These are phyloP conservation scores for Mercurialis annua DNA, from an alignment of 345 rosid genomes.

Conservation along the genomic window DNA sequence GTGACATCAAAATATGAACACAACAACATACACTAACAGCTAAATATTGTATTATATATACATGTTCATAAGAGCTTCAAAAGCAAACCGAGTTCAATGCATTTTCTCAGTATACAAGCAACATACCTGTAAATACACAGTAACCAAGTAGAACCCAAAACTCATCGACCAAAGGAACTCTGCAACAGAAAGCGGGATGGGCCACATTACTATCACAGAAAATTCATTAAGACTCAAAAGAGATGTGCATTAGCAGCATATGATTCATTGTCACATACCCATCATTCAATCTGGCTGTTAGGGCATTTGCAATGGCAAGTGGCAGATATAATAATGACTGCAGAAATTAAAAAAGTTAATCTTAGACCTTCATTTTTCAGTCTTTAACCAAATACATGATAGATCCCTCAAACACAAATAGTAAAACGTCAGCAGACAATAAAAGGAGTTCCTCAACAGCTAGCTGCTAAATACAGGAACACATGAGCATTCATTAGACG, in stretches of 20 bases:
- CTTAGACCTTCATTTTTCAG: conserved; percentile 4
- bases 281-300: conserved; percentile 83
- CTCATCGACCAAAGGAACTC: conserved; percentile 88
- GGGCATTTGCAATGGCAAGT: conserved; percentile 88
- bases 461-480: neutral
- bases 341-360: conserved; percentile 18
- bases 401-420: neutral
- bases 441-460: neutral
- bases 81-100: neutral
- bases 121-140: conserved; percentile 75
- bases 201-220: conserved; percentile 12
- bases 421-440: neutral
- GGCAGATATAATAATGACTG: conserved; percentile 94
- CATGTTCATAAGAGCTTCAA: neutral
- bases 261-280: conserved; percentile 55
- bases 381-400: neutral
- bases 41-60: too few species aligned
- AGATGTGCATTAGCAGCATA: neutral
- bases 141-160: conserved; percentile 91
- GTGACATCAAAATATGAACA: conserved; percentile 16
- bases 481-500: neutral
- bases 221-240: conserved; percentile 7
- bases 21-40: neutral
- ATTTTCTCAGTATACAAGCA: neutral
- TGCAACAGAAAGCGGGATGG: conserved; percentile 31